Evolutionary conservation across 352 stramenopile species (phyloP), one percentile per base, ranked within the genome.

Genomic region (Pythium biforme): DNA sequence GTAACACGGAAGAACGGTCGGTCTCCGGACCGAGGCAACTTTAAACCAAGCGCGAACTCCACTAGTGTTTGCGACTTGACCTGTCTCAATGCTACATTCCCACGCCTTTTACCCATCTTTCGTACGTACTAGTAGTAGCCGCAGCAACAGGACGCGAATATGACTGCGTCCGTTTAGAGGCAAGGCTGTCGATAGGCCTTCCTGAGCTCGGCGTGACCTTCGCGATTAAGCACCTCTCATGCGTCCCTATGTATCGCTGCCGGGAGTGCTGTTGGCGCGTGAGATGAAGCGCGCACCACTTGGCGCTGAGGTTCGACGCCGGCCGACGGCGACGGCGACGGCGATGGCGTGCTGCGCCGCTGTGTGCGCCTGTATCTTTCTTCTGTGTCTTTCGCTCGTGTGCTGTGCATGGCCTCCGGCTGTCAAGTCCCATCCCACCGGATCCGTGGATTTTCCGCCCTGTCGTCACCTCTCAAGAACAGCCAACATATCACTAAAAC

Each of bases 41-140:
- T 77, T 88, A 90, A 91, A 91, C 84, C 84, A 93, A 91, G 84
- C 63, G 59, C 63, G 59, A 72, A 88, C 81, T 75, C 41, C 49
- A 41, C 51, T 66, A 70, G 69, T 90, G 81, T 84, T 75, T 69
- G 76, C 66, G 67, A 59, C 81, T 91, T 93, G 83, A 93, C 83
- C 83, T 93, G 83, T 93, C 83, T 93, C 81, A 90, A 79, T 59
- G 83, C 83, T 74, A 92, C 79, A 92, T 80, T 14, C 51, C 17
- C n/a, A 17, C 10, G 7, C 20, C 19, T 29, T 56, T 15, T 54
- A 8, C 17, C 22, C 22, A 20, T 29, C 45, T 51, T 26, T 33
- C 45, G n/a, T n/a, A n/a, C n/a, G n/a, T n/a, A n/a, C n/a, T n/a
- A n/a, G n/a, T n/a, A n/a, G n/a, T n/a, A n/a, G n/a, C n/a, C n/a